A percentile compares a stretch with the other conserved stretches of the same genome.
Evolutionary conservation across 306 rosid species (phyloP).

Genomic region (Astragalus glycyphyllos): DNA sequence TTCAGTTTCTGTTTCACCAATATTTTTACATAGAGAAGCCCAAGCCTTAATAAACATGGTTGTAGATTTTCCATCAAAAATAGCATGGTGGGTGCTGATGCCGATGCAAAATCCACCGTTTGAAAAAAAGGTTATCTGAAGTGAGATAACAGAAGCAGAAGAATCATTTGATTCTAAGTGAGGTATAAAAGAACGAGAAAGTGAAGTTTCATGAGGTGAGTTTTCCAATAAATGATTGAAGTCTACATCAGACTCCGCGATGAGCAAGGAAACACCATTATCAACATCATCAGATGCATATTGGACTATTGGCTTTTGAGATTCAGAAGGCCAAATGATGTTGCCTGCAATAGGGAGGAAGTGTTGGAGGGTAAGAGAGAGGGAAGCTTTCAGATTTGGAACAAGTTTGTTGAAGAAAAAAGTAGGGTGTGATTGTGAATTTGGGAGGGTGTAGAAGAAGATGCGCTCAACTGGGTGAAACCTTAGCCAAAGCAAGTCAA

Average conservation of each 20-base stretch:
- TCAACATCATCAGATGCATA: slow-evolving; percentile 37
- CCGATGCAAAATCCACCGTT: slow-evolving; percentile 57
- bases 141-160: slow-evolving; percentile 43
- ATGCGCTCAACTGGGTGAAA: slow-evolving; percentile 54
- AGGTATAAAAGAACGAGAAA: slow-evolving; percentile 53
- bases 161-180: slow-evolving; percentile 39
- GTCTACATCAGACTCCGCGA: slow-evolving; percentile 8
- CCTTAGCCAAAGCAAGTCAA: slow-evolving; percentile 46
- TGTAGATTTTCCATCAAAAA: slow-evolving; percentile 58
- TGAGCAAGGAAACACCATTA: slow-evolving; percentile 48
- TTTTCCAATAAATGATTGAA: slow-evolving; percentile 39
- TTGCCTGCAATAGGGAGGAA: too few species aligned
- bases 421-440: slow-evolving; percentile 28
- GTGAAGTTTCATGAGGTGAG: slow-evolving; percentile 32
- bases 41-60: slow-evolving; percentile 61
- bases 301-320: slow-evolving; percentile 40
- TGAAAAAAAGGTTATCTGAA: slow-evolving; percentile 63
- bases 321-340: too few species aligned
- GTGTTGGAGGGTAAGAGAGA: slow-evolving; percentile 33
- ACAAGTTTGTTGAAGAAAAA: slow-evolving; percentile 35
- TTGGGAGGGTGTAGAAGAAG: slow-evolving; percentile 50
- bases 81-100: slow-evolving; percentile 52
- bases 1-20: neutral
- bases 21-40: slow-evolving; percentile 43
- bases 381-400: slow-evolving; percentile 60